Conservation (phyloP, 306 rosid genomes). For the Astragalus glycyphyllos region DNA sequence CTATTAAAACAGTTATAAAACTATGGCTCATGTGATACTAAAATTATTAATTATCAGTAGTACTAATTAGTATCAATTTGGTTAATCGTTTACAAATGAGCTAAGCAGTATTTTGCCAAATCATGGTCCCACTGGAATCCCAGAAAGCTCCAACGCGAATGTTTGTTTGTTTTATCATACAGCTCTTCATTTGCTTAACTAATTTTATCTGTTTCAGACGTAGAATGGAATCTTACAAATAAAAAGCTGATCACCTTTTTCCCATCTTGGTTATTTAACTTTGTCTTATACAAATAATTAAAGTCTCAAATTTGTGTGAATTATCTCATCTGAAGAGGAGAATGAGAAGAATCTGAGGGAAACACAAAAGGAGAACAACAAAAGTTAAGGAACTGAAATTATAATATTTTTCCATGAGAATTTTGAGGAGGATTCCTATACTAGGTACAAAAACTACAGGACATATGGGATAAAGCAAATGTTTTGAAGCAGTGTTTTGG, state of each 20-base stretch:
- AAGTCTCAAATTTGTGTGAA: conserved; percentile 17
- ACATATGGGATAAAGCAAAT: conserved; percentile 58
- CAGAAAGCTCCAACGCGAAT: conserved; percentile 20
- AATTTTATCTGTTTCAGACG: conserved; percentile 42
- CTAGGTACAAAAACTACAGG: conserved; percentile 61
- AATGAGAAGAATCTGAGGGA: conserved; percentile 61
- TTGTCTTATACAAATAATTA: background rate
- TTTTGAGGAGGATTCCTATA: conserved; percentile 72
- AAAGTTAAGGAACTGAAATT: conserved; percentile 52
- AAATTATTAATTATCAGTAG: too few relatives aligned
- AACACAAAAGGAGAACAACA: conserved; percentile 56
- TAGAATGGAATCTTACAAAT: conserved; percentile 43
- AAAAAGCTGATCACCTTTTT: conserved; percentile 47
- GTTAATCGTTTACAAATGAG: background rate
- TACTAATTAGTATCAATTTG: conserved; percentile 1
- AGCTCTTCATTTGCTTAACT: conserved; percentile 41
- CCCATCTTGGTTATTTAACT: conserved; percentile 20
- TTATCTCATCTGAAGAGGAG: conserved; percentile 43
- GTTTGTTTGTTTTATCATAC: conserved; percentile 33
- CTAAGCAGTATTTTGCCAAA: conserved; percentile 4
- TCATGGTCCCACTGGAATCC: conserved; percentile 27
- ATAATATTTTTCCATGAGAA: conserved; percentile 46
- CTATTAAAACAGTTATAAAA: background rate
- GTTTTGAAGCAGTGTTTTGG: conserved; percentile 53
- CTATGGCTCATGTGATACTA: conserved; percentile 7